A percentile compares a stretch with the other conserved stretches of the same genome.
These are phyloP conservation scores for Corchorus olitorius DNA, from an alignment of 345 rosid genomes.

Conservation along the genomic window DNA sequence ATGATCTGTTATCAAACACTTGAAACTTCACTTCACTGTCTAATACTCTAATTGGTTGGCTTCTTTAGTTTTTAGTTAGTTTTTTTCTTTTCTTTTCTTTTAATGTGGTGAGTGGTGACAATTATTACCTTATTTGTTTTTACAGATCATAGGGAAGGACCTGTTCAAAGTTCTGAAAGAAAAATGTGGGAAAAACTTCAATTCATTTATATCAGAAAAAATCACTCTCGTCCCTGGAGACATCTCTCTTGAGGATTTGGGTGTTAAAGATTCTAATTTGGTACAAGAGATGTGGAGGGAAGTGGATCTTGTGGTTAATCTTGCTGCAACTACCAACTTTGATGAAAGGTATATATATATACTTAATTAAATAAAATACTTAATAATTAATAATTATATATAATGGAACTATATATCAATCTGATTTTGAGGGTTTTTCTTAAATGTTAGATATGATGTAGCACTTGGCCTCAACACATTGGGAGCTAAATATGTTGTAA, in stretches of 20 bases:
- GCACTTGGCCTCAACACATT: constrained; percentile 59
- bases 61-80: too few relatives aligned
- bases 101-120: too few relatives aligned
- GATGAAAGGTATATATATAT: constrained; percentile 59
- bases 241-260: constrained; percentile 48
- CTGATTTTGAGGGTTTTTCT: background rate
- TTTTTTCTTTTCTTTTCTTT: too few relatives aligned
- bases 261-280: constrained; percentile 41
- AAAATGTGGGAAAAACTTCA: constrained; percentile 38
- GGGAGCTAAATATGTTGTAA: constrained; percentile 54
- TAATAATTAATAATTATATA: too few relatives aligned
- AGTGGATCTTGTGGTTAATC: constrained; percentile 55
- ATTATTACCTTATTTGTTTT: background rate
- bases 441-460: constrained; percentile 58
- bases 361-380: background rate
- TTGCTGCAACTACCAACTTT: constrained; percentile 74
- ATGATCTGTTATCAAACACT: background rate
- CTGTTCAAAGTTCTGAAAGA: constrained; percentile 54
- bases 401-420: background rate
- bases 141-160: constrained; percentile 56
- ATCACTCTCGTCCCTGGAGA: constrained; percentile 53
- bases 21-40: background rate
- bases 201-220: constrained; percentile 48
- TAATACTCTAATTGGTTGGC: too few relatives aligned
- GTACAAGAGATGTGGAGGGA: constrained; percentile 47